Conservation (phyloP, 73 alveolate species). For the Durusdinium trenchii region DNA sequence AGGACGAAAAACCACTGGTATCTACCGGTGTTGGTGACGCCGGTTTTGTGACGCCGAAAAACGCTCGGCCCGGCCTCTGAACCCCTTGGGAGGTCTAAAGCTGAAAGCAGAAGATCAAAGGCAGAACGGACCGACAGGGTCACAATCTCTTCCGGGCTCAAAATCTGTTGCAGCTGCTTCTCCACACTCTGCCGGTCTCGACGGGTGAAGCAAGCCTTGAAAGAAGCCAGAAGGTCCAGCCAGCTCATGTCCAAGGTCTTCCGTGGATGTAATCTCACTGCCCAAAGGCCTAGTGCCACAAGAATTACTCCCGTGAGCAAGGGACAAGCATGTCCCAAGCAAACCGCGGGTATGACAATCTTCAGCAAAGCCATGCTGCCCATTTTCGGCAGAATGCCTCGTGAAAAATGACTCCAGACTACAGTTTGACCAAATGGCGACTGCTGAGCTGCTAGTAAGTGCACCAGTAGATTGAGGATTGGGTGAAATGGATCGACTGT, state of each 20-base stretch:
- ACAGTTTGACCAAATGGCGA: no score
- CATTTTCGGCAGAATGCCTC: not conserved
- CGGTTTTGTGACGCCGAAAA: no score
- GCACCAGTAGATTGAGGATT: no score
- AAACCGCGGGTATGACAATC: not conserved
- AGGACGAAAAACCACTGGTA: no score
- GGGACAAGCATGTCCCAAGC: constrained; percentile 19
- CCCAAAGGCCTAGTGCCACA: constrained; percentile 54
- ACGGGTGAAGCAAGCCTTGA: constrained; percentile 44
- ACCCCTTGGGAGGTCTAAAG: constrained; percentile 47
- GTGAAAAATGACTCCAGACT: no score
- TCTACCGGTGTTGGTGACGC: no score
- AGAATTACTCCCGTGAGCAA: constrained; percentile 39
- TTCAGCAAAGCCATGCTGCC: constrained; percentile 54
- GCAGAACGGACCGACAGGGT: constrained; percentile 50
- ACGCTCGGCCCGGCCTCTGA: no score
- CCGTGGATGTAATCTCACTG: constrained; percentile 69
- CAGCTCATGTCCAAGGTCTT: constrained; percentile 81
- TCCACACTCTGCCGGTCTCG: constrained; percentile 50
- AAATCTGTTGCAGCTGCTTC: constrained; percentile 25
- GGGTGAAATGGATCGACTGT: no score
- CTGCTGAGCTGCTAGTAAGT: no score
- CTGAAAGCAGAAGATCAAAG: constrained; percentile 63
- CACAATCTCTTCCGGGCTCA: constrained; percentile 44
- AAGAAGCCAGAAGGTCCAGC: constrained; percentile 53